These are phyloP conservation scores for Globisporangium polare DNA, from an alignment of 352 stramenopile species.

Conservation along the genomic window DNA sequence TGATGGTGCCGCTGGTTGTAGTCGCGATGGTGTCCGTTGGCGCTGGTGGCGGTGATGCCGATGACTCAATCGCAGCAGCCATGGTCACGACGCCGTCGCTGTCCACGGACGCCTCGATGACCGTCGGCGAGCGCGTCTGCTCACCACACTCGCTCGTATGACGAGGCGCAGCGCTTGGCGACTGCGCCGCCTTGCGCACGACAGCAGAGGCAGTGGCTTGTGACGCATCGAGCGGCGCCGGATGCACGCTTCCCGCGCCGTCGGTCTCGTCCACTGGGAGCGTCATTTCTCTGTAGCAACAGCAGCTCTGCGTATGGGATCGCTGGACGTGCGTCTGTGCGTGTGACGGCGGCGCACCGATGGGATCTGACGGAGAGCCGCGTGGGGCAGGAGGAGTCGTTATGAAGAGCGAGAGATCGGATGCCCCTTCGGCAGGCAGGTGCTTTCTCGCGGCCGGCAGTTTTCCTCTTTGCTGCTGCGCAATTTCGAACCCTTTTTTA, in stretches of 20 bases:
- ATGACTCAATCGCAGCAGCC: not conserved
- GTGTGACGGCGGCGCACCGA: not conserved
- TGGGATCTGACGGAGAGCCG: not conserved
- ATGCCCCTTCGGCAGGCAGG: not conserved
- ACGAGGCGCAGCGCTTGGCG: not conserved
- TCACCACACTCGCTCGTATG: not conserved
- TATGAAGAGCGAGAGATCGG: not conserved
- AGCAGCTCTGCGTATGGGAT: not conserved
- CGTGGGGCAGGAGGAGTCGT: not conserved
- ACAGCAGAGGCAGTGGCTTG: not conserved
- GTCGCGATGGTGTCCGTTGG: not conserved
- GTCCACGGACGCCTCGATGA: conserved; percentile 9
- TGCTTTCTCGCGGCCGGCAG: too few relatives aligned
- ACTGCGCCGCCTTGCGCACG: not conserved
- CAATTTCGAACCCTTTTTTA: too few relatives aligned
- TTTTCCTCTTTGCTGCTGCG: too few relatives aligned
- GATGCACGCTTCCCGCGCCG: conserved; percentile 9
- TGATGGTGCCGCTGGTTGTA: not conserved
- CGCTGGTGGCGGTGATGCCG: not conserved
- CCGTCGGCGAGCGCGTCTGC: conserved; percentile 4
- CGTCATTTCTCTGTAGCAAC: not conserved
- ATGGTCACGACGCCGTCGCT: conserved; percentile 4
- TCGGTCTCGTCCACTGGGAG: conserved; percentile 1
- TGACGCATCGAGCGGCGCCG: not conserved
- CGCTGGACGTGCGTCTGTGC: not conserved